Percentiles rank a stretch among this genome's conserved stretches.
These are phyloP conservation scores for Teratosphaeria viscida DNA, from an alignment of 2,329 filamentous ascomycete genomes.

Conservation along the genomic window DNA sequence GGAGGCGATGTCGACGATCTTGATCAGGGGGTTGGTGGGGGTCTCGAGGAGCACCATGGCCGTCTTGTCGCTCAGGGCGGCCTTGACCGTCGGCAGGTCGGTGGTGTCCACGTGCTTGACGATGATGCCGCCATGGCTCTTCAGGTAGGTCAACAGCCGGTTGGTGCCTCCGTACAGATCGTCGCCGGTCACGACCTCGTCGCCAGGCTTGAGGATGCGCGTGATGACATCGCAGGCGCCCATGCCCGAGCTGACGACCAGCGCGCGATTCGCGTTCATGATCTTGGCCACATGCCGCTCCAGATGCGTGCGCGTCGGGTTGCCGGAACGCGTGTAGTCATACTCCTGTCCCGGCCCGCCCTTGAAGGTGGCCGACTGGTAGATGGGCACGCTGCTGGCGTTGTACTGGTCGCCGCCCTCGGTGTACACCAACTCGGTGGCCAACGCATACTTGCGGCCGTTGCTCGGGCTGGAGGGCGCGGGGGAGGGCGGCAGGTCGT, in stretches of 20 bases:
- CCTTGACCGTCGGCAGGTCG: conserved; percentile 56
- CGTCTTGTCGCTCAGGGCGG: conserved; percentile 66
- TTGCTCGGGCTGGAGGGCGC: conserved; percentile 82
- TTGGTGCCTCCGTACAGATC: conserved; percentile 95
- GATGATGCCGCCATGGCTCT: conserved; percentile 77
- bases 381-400: conserved; percentile 90
- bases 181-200: conserved; percentile 94
- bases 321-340: conserved; percentile 96
- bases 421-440: conserved; percentile 93
- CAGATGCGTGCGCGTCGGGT: conserved; percentile 89
- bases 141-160: conserved; percentile 82
- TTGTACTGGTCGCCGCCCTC: conserved; percentile 96
- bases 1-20: conserved; percentile 81
- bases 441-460: conserved; percentile 81
- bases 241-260: conserved; percentile 96
- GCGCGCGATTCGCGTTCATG: conserved; percentile 84
- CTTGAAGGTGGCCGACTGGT: conserved; percentile 97
- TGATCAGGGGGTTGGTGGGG: conserved; percentile 95
- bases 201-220: conserved; percentile 76
- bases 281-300: conserved; percentile 97
- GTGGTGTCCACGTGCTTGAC: conserved; percentile 98
- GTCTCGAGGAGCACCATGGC: conserved; percentile 94
- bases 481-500: conserved; percentile 80
- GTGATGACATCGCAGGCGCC: conserved; percentile 94
- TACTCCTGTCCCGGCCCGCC: conserved; percentile 76